Evolutionary conservation across 139 green algal species (phyloP).

Genomic region (Micromonas commoda): DNA sequence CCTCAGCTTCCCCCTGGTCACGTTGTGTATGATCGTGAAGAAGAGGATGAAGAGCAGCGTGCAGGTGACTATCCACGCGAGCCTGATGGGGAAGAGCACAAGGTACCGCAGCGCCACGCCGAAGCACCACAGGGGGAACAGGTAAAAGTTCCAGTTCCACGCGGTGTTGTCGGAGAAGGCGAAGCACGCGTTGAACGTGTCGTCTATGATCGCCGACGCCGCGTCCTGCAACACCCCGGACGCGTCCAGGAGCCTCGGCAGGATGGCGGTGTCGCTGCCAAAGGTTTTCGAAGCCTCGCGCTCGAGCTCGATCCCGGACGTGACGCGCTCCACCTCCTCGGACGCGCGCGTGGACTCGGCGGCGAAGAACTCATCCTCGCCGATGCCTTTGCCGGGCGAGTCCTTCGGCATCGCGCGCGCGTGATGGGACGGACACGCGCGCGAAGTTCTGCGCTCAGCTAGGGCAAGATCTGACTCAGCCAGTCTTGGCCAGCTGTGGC

Average conservation of each 20-base stretch:
- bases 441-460: no score
- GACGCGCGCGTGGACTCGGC: not conserved
- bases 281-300: not conserved
- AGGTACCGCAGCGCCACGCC: constrained; percentile 65
- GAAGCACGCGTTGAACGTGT: constrained; percentile 94
- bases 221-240: constrained; percentile 70
- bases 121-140: constrained; percentile 78
- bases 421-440: no score
- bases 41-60: constrained; percentile 68
- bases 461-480: no score
- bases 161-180: constrained; percentile 60
- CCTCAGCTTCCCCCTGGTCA: constrained; percentile 41
- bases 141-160: constrained; percentile 99
- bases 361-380: not conserved
- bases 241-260: constrained; percentile 71
- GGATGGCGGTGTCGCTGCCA: not conserved
- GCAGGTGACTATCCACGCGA: constrained; percentile 60
- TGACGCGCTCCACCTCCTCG: constrained; percentile 2
- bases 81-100: constrained; percentile 74
- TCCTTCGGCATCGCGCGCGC: no score
- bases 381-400: no score
- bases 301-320: constrained; percentile 10
- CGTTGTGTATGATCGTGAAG: constrained; percentile 63
- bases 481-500: no score
- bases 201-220: constrained; percentile 78